Evolutionary conservation across 768 basidiomycete genomes (phyloP), one percentile per base, ranked within the genome.

Genomic region (Boletales sp.): DNA sequence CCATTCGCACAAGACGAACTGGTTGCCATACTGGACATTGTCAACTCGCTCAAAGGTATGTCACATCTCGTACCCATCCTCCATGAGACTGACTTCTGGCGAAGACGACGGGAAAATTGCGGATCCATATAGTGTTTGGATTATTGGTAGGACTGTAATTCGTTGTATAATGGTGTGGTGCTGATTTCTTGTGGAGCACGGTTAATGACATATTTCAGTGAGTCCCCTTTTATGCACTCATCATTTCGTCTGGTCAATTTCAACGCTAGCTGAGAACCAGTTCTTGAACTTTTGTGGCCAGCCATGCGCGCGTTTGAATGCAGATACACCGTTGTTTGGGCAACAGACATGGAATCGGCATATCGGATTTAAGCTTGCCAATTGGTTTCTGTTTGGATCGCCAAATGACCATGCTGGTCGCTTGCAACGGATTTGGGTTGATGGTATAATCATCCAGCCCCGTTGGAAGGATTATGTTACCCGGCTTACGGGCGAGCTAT

Each of bases 221-320:
- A 2, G 57, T 48, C 13, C 30, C 5, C 14, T 17, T 17, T 8
- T 17, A 35, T 5, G 10, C 41, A 5, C 10, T 5, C 2, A 4
- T 2, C 25, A 6, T 28, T 28, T 7, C 25, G 25, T 28, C 25
- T 3, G 25, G 4, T 28, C 25, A 28, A 28, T 7, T 28, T 28
- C 7, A 8, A 14, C 5, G 1, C 30, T 43, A 58, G 57, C 48
- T 8, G 57, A 57, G 41, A 49, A 55, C 18, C 47, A 59, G 15
- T 57, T 57, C 19, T 5, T 58, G 31, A 48, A 45, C 4, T 57
- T 57, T 17, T 48, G 13, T 2, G 57, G 57, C 18, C 57, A 57
- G 41, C 14, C 37, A 0, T 57, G 47, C 5, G 51, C 52, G 13
- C 56, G 52, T 14, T 30, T 55, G 51, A 49, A 49, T 14, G 51